Evolutionary conservation across 495 filamentous ascomycete genomes (phyloP).

Genomic region (Sporormia fimetaria): DNA sequence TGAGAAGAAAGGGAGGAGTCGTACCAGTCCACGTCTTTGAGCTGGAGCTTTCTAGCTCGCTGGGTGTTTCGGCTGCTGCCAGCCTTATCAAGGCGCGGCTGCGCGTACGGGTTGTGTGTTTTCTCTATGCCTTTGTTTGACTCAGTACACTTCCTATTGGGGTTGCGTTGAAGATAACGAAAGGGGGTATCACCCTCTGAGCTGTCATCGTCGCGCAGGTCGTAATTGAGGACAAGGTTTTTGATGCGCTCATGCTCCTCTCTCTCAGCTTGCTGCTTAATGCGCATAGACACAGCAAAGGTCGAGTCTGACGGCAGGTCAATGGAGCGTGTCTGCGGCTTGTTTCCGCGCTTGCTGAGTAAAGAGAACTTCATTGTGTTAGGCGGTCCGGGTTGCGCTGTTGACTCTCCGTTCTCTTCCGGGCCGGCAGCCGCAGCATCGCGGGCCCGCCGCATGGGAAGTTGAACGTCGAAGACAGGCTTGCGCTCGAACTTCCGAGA

Average conservation of each 20-base stretch:
- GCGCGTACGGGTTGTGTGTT: slow-evolving; percentile 26
- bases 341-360: slow-evolving; percentile 91
- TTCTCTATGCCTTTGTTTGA: slow-evolving; percentile 20
- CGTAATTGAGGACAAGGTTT: slow-evolving; percentile 90
- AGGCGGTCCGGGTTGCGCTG: slow-evolving; percentile 29
- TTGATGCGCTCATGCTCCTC: slow-evolving; percentile 98
- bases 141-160: slow-evolving; percentile 22
- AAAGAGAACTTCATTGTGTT: slow-evolving; percentile 88
- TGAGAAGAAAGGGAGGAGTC: slow-evolving; percentile 8
- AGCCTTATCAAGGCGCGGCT: slow-evolving; percentile 47
- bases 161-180: slow-evolving; percentile 34
- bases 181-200: slow-evolving; percentile 53
- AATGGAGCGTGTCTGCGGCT: slow-evolving; percentile 91
- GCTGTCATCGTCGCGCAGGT: slow-evolving; percentile 69
- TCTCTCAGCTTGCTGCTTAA: slow-evolving; percentile 83
- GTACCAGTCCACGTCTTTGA: slow-evolving; percentile 97
- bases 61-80: slow-evolving; percentile 63
- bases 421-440: slow-evolving; percentile 36
- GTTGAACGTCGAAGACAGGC: slow-evolving; percentile 79
- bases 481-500: slow-evolving; percentile 91
- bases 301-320: slow-evolving; percentile 89
- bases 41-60: slow-evolving; percentile 79
- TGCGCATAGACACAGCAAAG: slow-evolving; percentile 92
- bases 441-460: slow-evolving; percentile 75
- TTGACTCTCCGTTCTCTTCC: slow-evolving; percentile 39